Evolutionary conservation across 805 yeast species (phyloP).

Genomic region (Ogataea thermomethanolica): DNA sequence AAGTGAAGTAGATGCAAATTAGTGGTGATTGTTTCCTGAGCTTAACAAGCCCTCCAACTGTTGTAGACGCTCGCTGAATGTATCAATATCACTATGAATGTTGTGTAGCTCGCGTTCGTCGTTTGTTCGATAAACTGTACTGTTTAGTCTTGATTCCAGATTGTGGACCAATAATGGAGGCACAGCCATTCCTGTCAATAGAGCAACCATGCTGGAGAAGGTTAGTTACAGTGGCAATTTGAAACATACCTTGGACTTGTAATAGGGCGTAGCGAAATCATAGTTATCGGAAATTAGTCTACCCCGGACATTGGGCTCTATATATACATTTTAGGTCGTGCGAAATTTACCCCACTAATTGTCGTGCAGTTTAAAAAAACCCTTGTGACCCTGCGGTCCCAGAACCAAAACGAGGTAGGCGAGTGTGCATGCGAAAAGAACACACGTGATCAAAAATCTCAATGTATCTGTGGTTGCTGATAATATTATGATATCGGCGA

Average conservation of each 20-base stretch:
- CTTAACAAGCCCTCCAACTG: conserved; percentile 11
- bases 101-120: conserved; percentile 16
- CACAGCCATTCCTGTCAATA: conserved; percentile 20
- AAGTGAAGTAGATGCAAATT: neutral
- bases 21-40: neutral
- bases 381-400: conserved; percentile 1
- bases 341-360: conserved; percentile 3
- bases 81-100: conserved; percentile 11
- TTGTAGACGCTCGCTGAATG: conserved; percentile 15
- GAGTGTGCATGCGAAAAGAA: neutral
- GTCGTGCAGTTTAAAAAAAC: conserved; percentile 1
- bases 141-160: conserved; percentile 4
- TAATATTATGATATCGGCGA: conserved; percentile 16
- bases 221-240: neutral
- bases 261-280: neutral
- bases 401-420: neutral
- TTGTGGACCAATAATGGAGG: conserved; percentile 14
- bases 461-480: conserved; percentile 8
- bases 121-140: conserved; percentile 15
- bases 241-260: conserved; percentile 8
- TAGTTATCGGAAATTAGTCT: neutral
- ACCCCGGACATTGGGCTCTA: neutral
- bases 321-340: neutral
- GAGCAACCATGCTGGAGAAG: conserved; percentile 13
- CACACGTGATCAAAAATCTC: conserved; percentile 1